These are phyloP conservation scores for Jimgerdemannia lactiflua DNA, from an alignment of 192 early-diverging fungal species.

Conservation along the genomic window DNA sequence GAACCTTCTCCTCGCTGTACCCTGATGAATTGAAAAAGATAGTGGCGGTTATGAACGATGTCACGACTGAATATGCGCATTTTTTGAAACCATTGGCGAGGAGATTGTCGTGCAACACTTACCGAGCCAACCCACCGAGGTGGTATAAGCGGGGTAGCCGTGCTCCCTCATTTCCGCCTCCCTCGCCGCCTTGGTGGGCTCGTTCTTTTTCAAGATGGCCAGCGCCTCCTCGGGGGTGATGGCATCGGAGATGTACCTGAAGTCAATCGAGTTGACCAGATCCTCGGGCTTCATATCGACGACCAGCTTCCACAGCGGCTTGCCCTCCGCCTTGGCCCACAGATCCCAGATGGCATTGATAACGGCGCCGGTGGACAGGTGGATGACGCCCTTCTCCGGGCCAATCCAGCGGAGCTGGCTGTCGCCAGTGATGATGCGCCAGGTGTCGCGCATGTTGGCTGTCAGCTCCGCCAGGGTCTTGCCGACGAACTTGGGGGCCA, in stretches of 20 bases:
- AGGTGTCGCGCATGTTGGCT: slow-evolving; percentile 28
- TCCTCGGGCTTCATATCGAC: slow-evolving; percentile 39
- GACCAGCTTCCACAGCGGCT: slow-evolving; percentile 43
- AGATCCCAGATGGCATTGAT: slow-evolving; percentile 46
- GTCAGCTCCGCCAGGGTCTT: slow-evolving; percentile 19
- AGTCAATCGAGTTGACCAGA: slow-evolving; percentile 37
- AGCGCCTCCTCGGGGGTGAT: slow-evolving; percentile 39
- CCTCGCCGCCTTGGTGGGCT: slow-evolving; percentile 30
- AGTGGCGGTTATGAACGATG: background rate
- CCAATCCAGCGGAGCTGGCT: slow-evolving; percentile 40
- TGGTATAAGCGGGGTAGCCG: slow-evolving; percentile 40
- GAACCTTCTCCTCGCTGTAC: slow-evolving; percentile 39
- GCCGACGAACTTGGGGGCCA: slow-evolving; percentile 29
- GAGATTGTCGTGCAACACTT: background rate
- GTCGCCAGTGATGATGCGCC: slow-evolving; percentile 31
- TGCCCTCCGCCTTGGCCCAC: slow-evolving; percentile 36
- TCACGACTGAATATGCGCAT: background rate
- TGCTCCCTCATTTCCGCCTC: slow-evolving; percentile 29
- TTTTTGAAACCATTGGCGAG: background rate
- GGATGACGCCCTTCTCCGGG: slow-evolving; percentile 40
- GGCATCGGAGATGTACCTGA: slow-evolving; percentile 42
- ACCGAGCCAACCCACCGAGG: slow-evolving; percentile 41
- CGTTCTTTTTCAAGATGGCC: slow-evolving; percentile 33
- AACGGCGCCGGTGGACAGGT: slow-evolving; percentile 38
- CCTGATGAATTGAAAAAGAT: slow-evolving; percentile 14